A percentile compares a stretch with the other conserved stretches of the same genome.
These are phyloP conservation scores for Pythium utonaiense DNA, from an alignment of 352 stramenopile genomes.

Conservation along the genomic window DNA sequence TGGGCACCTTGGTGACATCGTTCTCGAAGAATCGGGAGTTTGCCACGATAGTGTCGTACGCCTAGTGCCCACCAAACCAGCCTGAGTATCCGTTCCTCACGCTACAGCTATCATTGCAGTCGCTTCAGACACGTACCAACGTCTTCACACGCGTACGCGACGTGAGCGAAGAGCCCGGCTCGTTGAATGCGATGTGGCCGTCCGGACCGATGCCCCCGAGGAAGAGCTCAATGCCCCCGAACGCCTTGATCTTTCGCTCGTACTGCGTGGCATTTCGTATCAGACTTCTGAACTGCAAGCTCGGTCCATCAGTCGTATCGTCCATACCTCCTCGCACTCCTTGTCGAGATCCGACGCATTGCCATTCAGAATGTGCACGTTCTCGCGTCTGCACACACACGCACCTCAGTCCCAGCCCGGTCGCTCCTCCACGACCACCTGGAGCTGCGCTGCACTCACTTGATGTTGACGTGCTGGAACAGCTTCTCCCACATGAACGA, in stretches of 20 bases:
- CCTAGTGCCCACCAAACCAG: constrained; percentile 31
- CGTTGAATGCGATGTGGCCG: constrained; percentile 93
- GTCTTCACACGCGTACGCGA: constrained; percentile 88
- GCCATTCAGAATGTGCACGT: constrained; percentile 86
- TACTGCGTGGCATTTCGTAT: constrained; percentile 36
- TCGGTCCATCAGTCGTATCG: neutral
- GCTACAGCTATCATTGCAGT: too few species aligned
- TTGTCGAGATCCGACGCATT: constrained; percentile 73
- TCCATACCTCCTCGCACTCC: constrained; percentile 59
- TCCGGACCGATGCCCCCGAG: constrained; percentile 91
- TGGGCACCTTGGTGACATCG: constrained; percentile 81
- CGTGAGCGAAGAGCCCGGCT: constrained; percentile 78
- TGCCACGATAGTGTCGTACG: constrained; percentile 87
- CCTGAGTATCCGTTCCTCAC: too few species aligned
- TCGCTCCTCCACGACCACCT: neutral
- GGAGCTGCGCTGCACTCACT: constrained; percentile 40
- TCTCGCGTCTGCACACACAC: constrained; percentile 48
- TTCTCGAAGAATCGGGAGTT: constrained; percentile 88
- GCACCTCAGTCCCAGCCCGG: neutral
- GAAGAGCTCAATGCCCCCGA: constrained; percentile 90
- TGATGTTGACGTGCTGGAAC: constrained; percentile 89
- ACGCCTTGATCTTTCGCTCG: constrained; percentile 74
- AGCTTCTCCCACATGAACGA: constrained; percentile 90
- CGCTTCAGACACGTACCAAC: constrained; percentile 41
- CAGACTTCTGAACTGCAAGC: neutral